Evolutionary conservation across 2,329 filamentous ascomycete genomes (phyloP), one percentile per base, ranked within the genome.

Genomic region (Colletotrichum neosansevieriae): DNA sequence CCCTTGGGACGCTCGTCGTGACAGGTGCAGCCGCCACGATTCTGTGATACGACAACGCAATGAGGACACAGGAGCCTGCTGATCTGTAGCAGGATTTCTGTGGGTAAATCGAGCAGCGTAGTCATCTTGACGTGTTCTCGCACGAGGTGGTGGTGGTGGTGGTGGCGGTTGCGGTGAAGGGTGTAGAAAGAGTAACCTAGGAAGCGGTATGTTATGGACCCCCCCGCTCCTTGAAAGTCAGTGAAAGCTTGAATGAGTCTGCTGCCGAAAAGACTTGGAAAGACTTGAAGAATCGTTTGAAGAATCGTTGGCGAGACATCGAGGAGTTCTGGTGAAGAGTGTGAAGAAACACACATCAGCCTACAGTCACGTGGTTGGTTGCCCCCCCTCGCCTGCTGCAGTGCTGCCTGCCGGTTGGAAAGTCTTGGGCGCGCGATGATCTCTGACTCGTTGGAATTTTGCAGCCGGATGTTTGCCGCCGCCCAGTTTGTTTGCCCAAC

Each of bases 21-120:
- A 19, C 50, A 56, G n/a, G 42, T 32, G 36, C 59, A 62, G 42
- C 29, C 29, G 6, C 50, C 59, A 10, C 36, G 24, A 15, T 56
- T 53, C 9, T 54, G 59, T 5, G 44, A 50, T 21, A 42, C 38
- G 47, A 47, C 34, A 19, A 56, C 17, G n/a, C 59, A 62, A 36
- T 62, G 59, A 21, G 59, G 59, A 12, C 59, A 62, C 13, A 62
- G 36, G 9, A 45, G 24, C n/a, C 49, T 44, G 40, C 54, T 21
- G 21, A 62, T 45, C 6, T 62, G 47, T n/a, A 56, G 10, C 10
- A 62, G 49, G 4, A 62, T 56, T n/a, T 62, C 59, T n/a, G 24
- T 45, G 0, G 59, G 59, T 11, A 62, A 13, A 5, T 56, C 49
- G 3, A 56, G 47, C 11, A 62, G 19, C 3, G n/a, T 17, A 3